phyloP scores from a whole-genome alignment of 2,329 filamentous ascomycete species.

The Nigrograna mackinnonii region DNA sequence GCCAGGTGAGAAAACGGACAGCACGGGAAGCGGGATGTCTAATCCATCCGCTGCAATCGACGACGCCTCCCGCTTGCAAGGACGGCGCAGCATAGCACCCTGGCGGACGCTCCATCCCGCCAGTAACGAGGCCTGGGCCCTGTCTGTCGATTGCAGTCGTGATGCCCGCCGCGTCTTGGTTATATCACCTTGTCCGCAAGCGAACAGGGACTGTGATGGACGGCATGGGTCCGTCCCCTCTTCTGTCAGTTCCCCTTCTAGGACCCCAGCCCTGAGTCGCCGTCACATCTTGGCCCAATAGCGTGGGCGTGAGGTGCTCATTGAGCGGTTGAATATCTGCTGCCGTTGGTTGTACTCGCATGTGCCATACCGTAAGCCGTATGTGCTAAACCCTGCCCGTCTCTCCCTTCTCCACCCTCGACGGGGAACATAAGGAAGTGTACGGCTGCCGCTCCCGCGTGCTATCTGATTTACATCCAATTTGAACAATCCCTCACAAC shows the following conservation, averaged over 20 bases:
- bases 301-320: slow-evolving; percentile 22
- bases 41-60: slow-evolving; percentile 36
- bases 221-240: slow-evolving; percentile 13
- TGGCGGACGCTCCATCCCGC: slow-evolving; percentile 19
- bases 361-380: slow-evolving; percentile 20
- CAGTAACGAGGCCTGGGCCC: slow-evolving; percentile 1
- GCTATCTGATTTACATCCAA: slow-evolving; percentile 12
- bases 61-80: slow-evolving; percentile 33
- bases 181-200: slow-evolving; percentile 17
- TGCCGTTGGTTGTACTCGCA: slow-evolving; percentile 31
- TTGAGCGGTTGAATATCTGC: slow-evolving; percentile 39
- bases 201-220: slow-evolving; percentile 29
- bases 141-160: slow-evolving; percentile 19
- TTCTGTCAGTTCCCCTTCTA: slow-evolving; percentile 24
- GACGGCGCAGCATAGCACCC: slow-evolving; percentile 18
- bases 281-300: slow-evolving; percentile 46
- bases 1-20: slow-evolving; percentile 16
- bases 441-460: slow-evolving; percentile 29
- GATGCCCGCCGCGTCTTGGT: slow-evolving; percentile 6
- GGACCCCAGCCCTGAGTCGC: slow-evolving; percentile 25
- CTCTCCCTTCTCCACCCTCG: slow-evolving; percentile 29
- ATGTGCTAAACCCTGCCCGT: slow-evolving; percentile 34
- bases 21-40: slow-evolving; percentile 15
- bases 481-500: background rate
- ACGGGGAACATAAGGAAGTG: slow-evolving; percentile 35